Conservation (phyloP, 768 basidiomycete genomes). For the Mycena alexandri region DNA sequence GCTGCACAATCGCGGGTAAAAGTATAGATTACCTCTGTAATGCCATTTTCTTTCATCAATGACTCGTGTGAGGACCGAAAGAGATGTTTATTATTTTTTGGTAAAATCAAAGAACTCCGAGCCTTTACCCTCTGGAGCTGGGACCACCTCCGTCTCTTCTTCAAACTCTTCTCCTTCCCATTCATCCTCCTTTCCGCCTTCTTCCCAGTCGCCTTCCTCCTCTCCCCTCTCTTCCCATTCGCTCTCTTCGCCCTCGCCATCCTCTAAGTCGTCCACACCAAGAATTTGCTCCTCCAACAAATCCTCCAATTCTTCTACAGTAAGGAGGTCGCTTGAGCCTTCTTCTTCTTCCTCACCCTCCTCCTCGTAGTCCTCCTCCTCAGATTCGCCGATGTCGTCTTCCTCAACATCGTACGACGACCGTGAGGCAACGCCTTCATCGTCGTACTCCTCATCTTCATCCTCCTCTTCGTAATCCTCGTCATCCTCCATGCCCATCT, state of each 20-base stretch:
- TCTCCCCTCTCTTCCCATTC: slow-evolving; percentile 4
- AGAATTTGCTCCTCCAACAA: slow-evolving; percentile 1
- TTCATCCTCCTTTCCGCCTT: not conserved
- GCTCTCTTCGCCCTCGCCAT: not conserved
- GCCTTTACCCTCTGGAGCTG: not conserved
- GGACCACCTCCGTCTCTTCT: not conserved
- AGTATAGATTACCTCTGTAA: slow-evolving; percentile 41
- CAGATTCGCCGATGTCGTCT: not conserved
- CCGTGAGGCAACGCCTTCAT: not conserved
- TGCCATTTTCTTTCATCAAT: slow-evolving; percentile 19
- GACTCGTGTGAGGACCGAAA: not conserved
- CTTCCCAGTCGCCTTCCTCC: not conserved
- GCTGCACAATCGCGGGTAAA: slow-evolving; percentile 80
- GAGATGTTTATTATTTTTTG: slow-evolving; percentile 14
- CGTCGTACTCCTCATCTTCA: not conserved
- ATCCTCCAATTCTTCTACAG: slow-evolving; percentile 12
- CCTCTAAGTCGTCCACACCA: not conserved
- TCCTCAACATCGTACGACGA: slow-evolving; percentile 6
- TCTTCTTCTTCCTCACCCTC: not conserved
- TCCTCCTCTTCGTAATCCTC: not conserved
- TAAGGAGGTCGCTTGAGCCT: not conserved
- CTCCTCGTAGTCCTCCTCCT: not conserved
- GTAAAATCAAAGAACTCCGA: slow-evolving; percentile 3
- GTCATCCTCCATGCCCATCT: not conserved
- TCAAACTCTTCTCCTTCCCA: not conserved